Evolutionary conservation across 352 stramenopile species (phyloP), one percentile per base, ranked within the genome.

Genomic region (Globisporangium paroecandrum): DNA sequence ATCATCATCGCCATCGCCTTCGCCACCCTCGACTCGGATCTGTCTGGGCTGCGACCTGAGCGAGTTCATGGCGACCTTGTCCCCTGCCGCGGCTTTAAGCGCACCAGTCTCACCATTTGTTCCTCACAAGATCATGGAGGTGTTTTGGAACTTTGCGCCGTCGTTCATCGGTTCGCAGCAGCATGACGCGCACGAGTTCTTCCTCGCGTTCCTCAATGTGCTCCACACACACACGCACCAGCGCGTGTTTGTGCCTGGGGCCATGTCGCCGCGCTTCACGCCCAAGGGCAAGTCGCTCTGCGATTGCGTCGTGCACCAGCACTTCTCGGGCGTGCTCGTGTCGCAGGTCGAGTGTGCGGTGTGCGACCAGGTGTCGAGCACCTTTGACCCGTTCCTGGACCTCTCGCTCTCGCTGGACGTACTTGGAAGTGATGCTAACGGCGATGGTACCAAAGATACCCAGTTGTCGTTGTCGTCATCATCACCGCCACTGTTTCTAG

Each of bases 141-240:
- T 78, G 10, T 77, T 88, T 64, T 91, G 78, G 82, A 72, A 65
- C 32, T 81, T 79, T n/a, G 77, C 81, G 27, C 76, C 73, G 4
- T 78, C 73, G 13, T 87, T 90, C 55, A 76, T 89, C 34, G 74
- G 81, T 54, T 77, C 78, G 24, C 74, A 83, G 24, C 87, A 95
- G 65, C 87, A 95, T 46, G 87, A 95, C 67, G 87, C 87, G 25
- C 82, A 91, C 67, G 85, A 92, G 69, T 77, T 95, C 51, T 72
- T 93, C 24, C 78, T 90, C 53, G 74, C 83, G 27, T 62, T 95
- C 22, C 58, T 93, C 22, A 81, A 78, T n/a, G 77, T 77, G 5
- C 63, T 95, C 4, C 82, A 89, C 53, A 74, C 79, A 3, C 80
- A 90, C 57, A 91, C 82, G 18, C 76, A 89, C 32, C 69, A 78